Conservation (phyloP, 225 moss, liverwort and hornwort genomes). For the Anthoceros angustus region DNA sequence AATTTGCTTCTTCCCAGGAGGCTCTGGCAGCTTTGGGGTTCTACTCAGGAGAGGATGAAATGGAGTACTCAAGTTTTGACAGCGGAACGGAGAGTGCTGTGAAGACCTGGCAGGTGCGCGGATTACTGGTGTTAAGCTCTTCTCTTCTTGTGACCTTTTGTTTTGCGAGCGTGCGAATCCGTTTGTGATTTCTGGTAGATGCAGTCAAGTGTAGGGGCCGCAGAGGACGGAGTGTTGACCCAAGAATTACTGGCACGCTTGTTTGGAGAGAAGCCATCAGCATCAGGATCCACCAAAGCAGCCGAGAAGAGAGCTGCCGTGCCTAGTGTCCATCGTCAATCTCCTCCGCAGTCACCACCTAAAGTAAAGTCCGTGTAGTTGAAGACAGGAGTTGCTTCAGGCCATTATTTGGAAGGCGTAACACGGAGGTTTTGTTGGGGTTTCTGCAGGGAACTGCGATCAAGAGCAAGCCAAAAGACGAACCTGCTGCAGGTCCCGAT, state of each 20-base stretch:
- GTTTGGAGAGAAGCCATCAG: constrained; percentile 9
- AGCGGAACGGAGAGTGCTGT: constrained; percentile 49
- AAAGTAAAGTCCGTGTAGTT: background rate
- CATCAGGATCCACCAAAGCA: background rate
- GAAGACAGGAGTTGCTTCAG: background rate
- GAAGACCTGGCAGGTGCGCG: constrained; percentile 49
- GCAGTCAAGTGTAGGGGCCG: constrained; percentile 19
- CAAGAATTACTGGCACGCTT: constrained; percentile 13
- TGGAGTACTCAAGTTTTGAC: constrained; percentile 49
- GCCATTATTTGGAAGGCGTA: background rate
- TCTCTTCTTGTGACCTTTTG: background rate
- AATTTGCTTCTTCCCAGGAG: constrained; percentile 17
- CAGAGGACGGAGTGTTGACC: constrained; percentile 20
- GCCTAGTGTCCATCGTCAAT: background rate
- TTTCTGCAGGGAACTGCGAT: background rate
- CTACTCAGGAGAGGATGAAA: constrained; percentile 83
- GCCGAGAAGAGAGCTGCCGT: background rate
- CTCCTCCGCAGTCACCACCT: constrained; percentile 15
- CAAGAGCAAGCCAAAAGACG: background rate
- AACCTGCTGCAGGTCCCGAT: background rate
- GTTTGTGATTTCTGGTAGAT: background rate
- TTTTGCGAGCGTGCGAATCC: background rate
- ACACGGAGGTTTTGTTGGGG: background rate
- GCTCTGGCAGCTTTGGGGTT: constrained; percentile 59
- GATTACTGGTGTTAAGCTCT: background rate